These are phyloP conservation scores for Athelia psychrophila DNA, from an alignment of 1,284 basidiomycete genomes.

Conservation along the genomic window DNA sequence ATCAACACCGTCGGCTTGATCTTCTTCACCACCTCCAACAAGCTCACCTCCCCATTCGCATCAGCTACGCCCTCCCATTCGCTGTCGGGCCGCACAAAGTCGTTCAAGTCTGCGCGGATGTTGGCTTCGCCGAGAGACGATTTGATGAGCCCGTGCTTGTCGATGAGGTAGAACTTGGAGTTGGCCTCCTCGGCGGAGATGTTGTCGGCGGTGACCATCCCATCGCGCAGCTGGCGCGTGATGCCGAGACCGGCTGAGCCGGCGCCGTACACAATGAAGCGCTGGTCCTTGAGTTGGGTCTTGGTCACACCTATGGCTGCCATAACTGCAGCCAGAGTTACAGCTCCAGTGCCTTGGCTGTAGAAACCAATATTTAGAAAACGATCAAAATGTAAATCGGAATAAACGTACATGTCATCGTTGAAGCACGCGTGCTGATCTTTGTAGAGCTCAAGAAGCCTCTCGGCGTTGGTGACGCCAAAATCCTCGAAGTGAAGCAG, in stretches of 20 bases:
- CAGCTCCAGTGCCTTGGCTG: slow-evolving; percentile 85
- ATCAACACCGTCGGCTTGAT: slow-evolving; percentile 75
- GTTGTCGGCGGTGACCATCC: slow-evolving; percentile 63
- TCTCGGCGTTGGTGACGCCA: slow-evolving; percentile 71
- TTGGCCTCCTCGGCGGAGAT: slow-evolving; percentile 59
- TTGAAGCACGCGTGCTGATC: slow-evolving; percentile 74
- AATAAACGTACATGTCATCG: slow-evolving; percentile 62
- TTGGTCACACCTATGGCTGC: slow-evolving; percentile 76
- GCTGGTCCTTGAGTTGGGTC: slow-evolving; percentile 66
- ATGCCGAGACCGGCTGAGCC: slow-evolving; percentile 86
- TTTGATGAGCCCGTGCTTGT: slow-evolving; percentile 56
- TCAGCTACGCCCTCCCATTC: slow-evolving; percentile 47
- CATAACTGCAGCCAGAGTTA: slow-evolving; percentile 77
- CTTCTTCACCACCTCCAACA: slow-evolving; percentile 69
- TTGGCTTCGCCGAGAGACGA: slow-evolving; percentile 43
- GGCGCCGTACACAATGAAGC: slow-evolving; percentile 77
- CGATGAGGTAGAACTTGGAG: slow-evolving; percentile 64
- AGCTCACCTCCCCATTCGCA: slow-evolving; percentile 40
- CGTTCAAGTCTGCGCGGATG: slow-evolving; percentile 49
- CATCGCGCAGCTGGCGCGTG: slow-evolving; percentile 68
- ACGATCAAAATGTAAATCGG: background rate
- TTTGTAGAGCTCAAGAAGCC: slow-evolving; percentile 68
- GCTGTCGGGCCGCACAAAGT: slow-evolving; percentile 55
- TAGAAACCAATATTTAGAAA: slow-evolving; percentile 3
- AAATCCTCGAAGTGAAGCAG: slow-evolving; percentile 81